These are phyloP conservation scores for Fusarium sp. DNA, from an alignment of 2,329 filamentous ascomycete species.

Conservation along the genomic window DNA sequence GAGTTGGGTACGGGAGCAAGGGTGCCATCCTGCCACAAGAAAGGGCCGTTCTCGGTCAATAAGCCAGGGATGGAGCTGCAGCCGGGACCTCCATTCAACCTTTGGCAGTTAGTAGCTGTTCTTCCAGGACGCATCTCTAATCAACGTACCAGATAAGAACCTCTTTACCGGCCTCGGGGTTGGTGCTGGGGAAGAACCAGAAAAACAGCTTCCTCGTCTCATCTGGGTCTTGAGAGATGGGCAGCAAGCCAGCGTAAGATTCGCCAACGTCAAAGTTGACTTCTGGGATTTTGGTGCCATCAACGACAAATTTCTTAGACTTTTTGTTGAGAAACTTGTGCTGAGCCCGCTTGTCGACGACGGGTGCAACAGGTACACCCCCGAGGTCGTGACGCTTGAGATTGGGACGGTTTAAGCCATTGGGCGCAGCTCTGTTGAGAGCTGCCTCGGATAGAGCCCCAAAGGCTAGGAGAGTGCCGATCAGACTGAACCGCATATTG, in stretches of 20 bases:
- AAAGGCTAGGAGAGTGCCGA: conserved; percentile 34
- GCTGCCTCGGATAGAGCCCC: conserved; percentile 40
- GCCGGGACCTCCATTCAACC: conserved; percentile 55
- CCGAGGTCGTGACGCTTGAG: conserved; percentile 25
- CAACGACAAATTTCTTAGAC: conserved; percentile 64
- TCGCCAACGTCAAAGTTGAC: conserved; percentile 76
- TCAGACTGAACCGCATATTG: conserved; percentile 39
- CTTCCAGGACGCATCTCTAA: neutral
- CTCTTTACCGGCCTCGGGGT: conserved; percentile 63
- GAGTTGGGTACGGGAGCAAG: conserved; percentile 71
- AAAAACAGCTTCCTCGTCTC: conserved; percentile 69
- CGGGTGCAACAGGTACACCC: conserved; percentile 6
- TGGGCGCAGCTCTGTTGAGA: conserved; percentile 40
- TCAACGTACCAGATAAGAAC: conserved; percentile 66
- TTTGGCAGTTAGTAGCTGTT: conserved; percentile 52
- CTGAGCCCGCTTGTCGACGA: conserved; percentile 21
- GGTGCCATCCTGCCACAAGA: conserved; percentile 77
- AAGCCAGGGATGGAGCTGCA: conserved; percentile 52
- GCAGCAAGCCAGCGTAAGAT: conserved; percentile 71
- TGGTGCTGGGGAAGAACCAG: conserved; percentile 73
- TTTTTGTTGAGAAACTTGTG: conserved; percentile 40
- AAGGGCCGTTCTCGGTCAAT: conserved; percentile 81
- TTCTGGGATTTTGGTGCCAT: conserved; percentile 73
- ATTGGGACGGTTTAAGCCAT: conserved; percentile 31
- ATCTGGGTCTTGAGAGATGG: conserved; percentile 61